phyloP scores from a whole-genome alignment of 768 basidiomycete species.

The Macrolepiota dolichaula region DNA sequence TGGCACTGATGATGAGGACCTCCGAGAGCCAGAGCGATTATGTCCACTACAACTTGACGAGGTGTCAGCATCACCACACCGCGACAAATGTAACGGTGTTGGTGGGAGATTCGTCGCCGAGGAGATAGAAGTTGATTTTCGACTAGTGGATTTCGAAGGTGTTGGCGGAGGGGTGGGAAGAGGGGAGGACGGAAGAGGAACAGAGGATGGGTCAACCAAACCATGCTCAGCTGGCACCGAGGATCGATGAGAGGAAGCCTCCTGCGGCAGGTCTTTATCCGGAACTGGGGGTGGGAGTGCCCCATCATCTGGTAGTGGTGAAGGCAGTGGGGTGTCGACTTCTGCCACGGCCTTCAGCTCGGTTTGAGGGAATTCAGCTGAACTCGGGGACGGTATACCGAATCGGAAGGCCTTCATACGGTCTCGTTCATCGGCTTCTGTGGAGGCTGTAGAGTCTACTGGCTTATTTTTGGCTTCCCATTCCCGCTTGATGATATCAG shows the following conservation, averaged over 20 bases:
- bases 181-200: slow-evolving; percentile 15
- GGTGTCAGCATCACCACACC: not conserved
- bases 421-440: slow-evolving; percentile 20
- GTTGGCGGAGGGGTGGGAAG: slow-evolving; percentile 10
- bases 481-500: slow-evolving; percentile 48
- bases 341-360: not conserved
- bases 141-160: not conserved
- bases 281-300: not conserved
- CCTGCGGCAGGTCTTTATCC: not conserved
- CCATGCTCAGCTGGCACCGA: not conserved
- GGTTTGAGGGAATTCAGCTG: not conserved
- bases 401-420: slow-evolving; percentile 34
- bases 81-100: not conserved
- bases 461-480: slow-evolving; percentile 44
- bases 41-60: slow-evolving; percentile 1
- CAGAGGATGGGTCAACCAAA: not conserved
- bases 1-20: slow-evolving; percentile 10
- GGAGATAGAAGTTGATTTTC: not conserved
- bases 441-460: slow-evolving; percentile 7
- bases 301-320: not conserved
- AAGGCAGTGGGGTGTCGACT: slow-evolving; percentile 9
- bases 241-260: slow-evolving; percentile 1
- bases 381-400: slow-evolving; percentile 18
- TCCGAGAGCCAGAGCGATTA: slow-evolving; percentile 1
- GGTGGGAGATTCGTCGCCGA: not conserved